phyloP scores from a whole-genome alignment of 2,329 filamentous ascomycete species.

The Calonectria leucothoes region DNA sequence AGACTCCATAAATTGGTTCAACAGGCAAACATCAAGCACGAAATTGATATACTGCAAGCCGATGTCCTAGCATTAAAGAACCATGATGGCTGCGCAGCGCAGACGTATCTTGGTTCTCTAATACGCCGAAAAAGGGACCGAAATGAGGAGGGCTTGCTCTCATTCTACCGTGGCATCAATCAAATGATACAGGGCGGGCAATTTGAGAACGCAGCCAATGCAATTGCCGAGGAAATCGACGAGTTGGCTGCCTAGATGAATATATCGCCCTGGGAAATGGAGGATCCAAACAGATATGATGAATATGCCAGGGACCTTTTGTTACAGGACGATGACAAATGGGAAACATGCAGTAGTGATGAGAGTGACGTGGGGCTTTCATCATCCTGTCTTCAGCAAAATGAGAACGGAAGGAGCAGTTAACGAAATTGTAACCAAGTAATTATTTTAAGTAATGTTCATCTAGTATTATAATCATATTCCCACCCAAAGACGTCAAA shows the following conservation, averaged over 20 bases:
- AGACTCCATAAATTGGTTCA: too few species aligned
- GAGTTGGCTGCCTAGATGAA: constrained; percentile 20
- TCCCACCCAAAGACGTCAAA: background rate
- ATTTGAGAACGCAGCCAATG: background rate
- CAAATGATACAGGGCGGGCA: constrained; percentile 15
- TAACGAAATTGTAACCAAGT: too few species aligned
- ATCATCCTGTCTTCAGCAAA: too few species aligned
- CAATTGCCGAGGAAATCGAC: constrained; percentile 11
- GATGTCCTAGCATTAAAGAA: background rate
- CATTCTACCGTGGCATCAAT: constrained; percentile 22
- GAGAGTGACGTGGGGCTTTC: background rate
- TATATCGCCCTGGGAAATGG: background rate
- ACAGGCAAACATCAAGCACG: too few species aligned
- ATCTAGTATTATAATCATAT: background rate
- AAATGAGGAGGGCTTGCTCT: background rate
- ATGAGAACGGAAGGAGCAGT: too few species aligned
- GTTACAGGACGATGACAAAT: background rate
- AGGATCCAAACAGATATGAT: background rate
- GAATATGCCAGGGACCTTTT: background rate
- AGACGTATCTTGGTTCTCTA: background rate
- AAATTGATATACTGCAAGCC: too few species aligned
- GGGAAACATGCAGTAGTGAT: background rate
- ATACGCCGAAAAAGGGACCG: background rate
- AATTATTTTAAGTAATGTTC: background rate
- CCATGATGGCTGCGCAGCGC: background rate